Base-by-base conservation (phyloP, 2,329 filamentous ascomycete genomes). In the Neurospora crassa region DNA sequence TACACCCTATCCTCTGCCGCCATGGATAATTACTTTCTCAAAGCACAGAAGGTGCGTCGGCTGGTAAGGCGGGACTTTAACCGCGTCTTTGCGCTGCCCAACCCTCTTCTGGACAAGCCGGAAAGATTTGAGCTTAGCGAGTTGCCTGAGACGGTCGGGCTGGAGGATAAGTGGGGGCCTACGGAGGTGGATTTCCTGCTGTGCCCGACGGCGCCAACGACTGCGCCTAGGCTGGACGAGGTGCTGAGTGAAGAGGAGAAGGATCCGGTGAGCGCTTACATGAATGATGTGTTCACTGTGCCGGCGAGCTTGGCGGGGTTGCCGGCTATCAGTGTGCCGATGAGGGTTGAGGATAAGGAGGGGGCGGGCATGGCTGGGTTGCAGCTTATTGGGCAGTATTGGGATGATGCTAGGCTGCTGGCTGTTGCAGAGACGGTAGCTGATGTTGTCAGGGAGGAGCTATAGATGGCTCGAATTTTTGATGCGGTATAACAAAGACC, bases 11-110 rank as follows among this genome's bases (percentile, higher is more conserved):
- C 93, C 80, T 94, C 95, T 0, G 89, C 92, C 73, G 94, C 94
- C 11, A 96, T 96, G 78, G 92, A 97, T 80, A 99, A 98, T 79
- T 97, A 98, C 81, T 99, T 99, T 78, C 88, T 97, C 73, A 92
- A 97, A 79, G 96, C 96, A 67, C 96, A 99, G 81, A 91, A 91
- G 74, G 89, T 97, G 47, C 90, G 96, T 1, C 87, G 93, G 70
- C 84, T 97, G 20, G 92, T 99, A 2, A 91, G 96, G 78, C 83
- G 84, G 42, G 96, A 99, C 78, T 99, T 99, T 79, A 89, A 98
- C 80, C 82, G 86, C 1, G 90, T 92, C 0, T 97, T 99, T 78
- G 80, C 82, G 18, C 81, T 89, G 63, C 82, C 82, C 3, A 94
- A 97, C 78, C 91, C 91, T 3, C 84, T 98, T 4, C 83, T 84